phyloP scores from a whole-genome alignment of 305 asterid species.

The Solanum aculeatissimum region DNA sequence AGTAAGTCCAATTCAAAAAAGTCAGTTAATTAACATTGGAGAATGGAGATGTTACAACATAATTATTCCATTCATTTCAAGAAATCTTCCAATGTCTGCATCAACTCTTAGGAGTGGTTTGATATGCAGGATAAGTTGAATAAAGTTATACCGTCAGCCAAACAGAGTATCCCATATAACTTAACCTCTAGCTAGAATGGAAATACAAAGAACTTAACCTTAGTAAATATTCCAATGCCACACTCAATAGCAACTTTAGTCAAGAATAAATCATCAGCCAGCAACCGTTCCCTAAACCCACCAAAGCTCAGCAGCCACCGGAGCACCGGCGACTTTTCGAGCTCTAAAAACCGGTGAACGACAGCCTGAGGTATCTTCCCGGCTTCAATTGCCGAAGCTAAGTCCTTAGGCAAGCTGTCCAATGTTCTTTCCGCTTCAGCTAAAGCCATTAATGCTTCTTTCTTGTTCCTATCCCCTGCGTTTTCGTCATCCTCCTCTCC shows the following conservation, averaged over 20 bases:
- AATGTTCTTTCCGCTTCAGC: conserved; percentile 66
- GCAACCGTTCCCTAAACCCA: conserved; percentile 84
- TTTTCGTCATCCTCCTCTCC: conserved; percentile 25
- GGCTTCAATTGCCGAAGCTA: conserved; percentile 66
- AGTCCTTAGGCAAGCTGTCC: conserved; percentile 76
- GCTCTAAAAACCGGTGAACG: conserved; percentile 48
- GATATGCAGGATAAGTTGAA: not conserved
- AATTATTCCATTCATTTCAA: not conserved
- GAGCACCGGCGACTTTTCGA: conserved; percentile 57
- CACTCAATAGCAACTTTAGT: conserved; percentile 91
- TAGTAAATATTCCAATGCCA: conserved; percentile 89
- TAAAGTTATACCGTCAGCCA: not conserved
- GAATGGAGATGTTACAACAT: not conserved
- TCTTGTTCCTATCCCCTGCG: conserved; percentile 56
- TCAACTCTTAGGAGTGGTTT: not conserved
- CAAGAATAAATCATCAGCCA: conserved; percentile 93
- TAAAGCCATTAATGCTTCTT: conserved; percentile 66
- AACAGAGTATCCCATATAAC: not conserved
- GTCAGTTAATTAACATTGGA: not conserved
- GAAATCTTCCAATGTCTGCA: not conserved
- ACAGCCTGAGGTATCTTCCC: conserved; percentile 75
- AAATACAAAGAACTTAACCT: conserved; percentile 29
- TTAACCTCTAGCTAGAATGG: not conserved
- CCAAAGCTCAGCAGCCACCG: conserved; percentile 68
- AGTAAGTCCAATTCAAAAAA: not conserved